Conservation (phyloP, 1,284 basidiomycete genomes). For the Cryptococcus amylolentus region DNA sequence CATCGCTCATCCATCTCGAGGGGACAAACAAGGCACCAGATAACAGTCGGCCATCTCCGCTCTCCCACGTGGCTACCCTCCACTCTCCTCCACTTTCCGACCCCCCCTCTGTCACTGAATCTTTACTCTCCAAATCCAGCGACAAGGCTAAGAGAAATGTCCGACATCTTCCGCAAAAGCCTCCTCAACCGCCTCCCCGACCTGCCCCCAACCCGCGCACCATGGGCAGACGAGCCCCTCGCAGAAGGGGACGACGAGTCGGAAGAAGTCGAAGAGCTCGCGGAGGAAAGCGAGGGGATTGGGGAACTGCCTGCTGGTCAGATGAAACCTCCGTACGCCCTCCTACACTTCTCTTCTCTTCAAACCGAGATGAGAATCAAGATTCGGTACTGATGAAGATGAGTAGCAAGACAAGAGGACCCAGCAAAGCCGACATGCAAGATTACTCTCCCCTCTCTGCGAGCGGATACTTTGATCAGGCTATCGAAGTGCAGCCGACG, state of each 20-base stretch:
- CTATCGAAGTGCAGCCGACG: constrained; percentile 66
- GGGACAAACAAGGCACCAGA: too few relatives aligned
- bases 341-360: not conserved
- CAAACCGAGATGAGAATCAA: not conserved
- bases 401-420: constrained; percentile 41
- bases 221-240: constrained; percentile 34
- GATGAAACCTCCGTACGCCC: constrained; percentile 48
- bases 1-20: too few relatives aligned
- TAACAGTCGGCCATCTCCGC: too few relatives aligned
- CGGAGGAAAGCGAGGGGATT: constrained; percentile 60
- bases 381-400: not conserved
- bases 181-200: constrained; percentile 42
- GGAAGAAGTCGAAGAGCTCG: constrained; percentile 57
- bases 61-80: too few relatives aligned
- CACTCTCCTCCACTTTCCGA: too few relatives aligned
- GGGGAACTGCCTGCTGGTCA: constrained; percentile 51
- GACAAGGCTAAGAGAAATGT: constrained; percentile 26
- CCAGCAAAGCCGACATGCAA: not conserved
- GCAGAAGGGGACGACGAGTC: constrained; percentile 36
- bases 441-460: constrained; percentile 71
- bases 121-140: too few relatives aligned
- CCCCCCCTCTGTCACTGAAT: too few relatives aligned
- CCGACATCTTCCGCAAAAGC: constrained; percentile 44
- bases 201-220: constrained; percentile 41
- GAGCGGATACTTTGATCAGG: constrained; percentile 67